Evolutionary conservation across 2,329 filamentous ascomycete genomes (phyloP).

Genomic region (Emmonsiellopsis sp.): DNA sequence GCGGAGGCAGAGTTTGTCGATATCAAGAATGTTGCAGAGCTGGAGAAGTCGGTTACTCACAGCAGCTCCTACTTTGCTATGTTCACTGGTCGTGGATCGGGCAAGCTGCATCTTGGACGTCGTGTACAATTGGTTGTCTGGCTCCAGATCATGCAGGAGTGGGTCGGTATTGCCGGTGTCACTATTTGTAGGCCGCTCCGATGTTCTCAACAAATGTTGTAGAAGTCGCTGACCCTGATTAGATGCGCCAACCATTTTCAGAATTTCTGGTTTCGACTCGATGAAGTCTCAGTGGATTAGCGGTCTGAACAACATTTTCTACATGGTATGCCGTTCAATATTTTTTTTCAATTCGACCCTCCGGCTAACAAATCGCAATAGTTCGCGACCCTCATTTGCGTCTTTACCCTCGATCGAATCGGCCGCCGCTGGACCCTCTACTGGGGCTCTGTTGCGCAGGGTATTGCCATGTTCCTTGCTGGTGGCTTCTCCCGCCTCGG

Average conservation of each 20-base stretch:
- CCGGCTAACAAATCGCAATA: conserved; percentile 15
- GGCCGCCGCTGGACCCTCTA: conserved; percentile 61
- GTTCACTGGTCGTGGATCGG: conserved; percentile 58
- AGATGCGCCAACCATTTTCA: conserved; percentile 50
- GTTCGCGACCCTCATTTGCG: conserved; percentile 59
- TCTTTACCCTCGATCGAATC: conserved; percentile 61
- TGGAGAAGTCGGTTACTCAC: conserved; percentile 49
- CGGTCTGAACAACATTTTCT: conserved; percentile 48
- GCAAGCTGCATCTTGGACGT: conserved; percentile 56
- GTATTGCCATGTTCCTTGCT: conserved; percentile 58
- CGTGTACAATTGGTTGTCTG: conserved; percentile 62
- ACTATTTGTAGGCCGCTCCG: conserved; percentile 42
- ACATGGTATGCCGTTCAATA: conserved; percentile 36
- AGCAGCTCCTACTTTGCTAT: conserved; percentile 54
- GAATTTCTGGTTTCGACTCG: conserved; percentile 56
- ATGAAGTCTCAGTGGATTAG: conserved; percentile 56
- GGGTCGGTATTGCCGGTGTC: conserved; percentile 61
- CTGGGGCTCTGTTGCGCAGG: conserved; percentile 57
- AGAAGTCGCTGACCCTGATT: not conserved
- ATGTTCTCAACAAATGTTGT: not conserved
- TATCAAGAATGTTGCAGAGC: conserved; percentile 53
- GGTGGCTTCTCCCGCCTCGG: conserved; percentile 53
- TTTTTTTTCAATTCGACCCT: not conserved
- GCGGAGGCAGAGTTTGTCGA: conserved; percentile 60
- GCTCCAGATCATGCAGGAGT: conserved; percentile 63